A percentile compares a stretch with the other conserved stretches of the same genome.
These are phyloP conservation scores for Bruguiera sexangula DNA, from an alignment of 345 rosid species.

Conservation along the genomic window DNA sequence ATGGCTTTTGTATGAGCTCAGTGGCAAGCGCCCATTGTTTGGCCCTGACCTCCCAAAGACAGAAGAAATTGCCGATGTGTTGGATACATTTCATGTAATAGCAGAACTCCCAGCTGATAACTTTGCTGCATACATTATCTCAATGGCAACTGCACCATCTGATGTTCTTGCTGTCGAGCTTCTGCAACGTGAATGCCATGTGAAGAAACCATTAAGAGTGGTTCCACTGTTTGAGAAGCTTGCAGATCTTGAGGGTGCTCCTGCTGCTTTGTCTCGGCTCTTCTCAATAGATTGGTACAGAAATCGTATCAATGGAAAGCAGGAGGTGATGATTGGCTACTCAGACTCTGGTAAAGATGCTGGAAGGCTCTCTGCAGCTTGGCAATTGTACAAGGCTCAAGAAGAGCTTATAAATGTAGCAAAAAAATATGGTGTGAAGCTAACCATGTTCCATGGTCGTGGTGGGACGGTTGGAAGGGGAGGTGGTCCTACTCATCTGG, in stretches of 20 bases:
- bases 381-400: slow-evolving; percentile 97
- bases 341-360: slow-evolving; percentile 99
- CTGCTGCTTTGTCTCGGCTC: slow-evolving; percentile 86
- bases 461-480: slow-evolving; percentile 99
- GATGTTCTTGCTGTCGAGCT: slow-evolving; percentile 97
- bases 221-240: slow-evolving; percentile 97
- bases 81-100: slow-evolving; percentile 75
- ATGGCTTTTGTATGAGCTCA: slow-evolving; percentile 88
- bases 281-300: slow-evolving; percentile 95
- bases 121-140: slow-evolving; percentile 93
- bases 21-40: slow-evolving; percentile 85
- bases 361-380: slow-evolving; percentile 93
- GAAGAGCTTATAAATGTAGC: slow-evolving; percentile 94
- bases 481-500: slow-evolving; percentile 99
- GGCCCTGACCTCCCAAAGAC: slow-evolving; percentile 91
- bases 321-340: slow-evolving; percentile 99
- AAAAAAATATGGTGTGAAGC: slow-evolving; percentile 77
- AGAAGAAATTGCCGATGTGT: slow-evolving; percentile 84
- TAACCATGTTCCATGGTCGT: slow-evolving; percentile 99
- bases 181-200: slow-evolving; percentile 87
- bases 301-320: slow-evolving; percentile 83
- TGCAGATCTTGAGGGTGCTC: slow-evolving; percentile 95
- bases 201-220: slow-evolving; percentile 80
- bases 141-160: slow-evolving; percentile 96
- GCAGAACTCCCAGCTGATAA: slow-evolving; percentile 85